Percentiles rank a stretch among this genome's conserved stretches.
These are phyloP conservation scores for Hyaloperonospora brassicae DNA, from an alignment of 352 stramenopile genomes.

Conservation along the genomic window DNA sequence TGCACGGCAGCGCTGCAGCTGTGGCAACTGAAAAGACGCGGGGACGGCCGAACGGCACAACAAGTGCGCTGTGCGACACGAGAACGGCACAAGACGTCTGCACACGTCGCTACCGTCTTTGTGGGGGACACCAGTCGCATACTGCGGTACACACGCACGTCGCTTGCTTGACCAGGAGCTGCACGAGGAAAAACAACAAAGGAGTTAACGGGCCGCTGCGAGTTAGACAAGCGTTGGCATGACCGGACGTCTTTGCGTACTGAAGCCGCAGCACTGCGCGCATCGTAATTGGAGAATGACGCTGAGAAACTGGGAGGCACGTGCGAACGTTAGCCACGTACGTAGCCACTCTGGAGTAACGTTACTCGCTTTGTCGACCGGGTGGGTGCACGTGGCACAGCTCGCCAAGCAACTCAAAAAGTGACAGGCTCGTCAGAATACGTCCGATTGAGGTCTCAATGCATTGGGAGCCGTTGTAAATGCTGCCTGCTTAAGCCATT, in stretches of 20 bases:
- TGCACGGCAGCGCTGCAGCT: slow-evolving; percentile 7
- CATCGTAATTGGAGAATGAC: too few relatives aligned
- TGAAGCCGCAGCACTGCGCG: too few relatives aligned
- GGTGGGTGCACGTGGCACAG: too few relatives aligned
- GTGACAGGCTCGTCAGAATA: too few relatives aligned
- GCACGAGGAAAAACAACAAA: not conserved
- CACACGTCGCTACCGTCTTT: not conserved
- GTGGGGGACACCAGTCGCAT: not conserved
- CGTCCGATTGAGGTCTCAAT: too few relatives aligned
- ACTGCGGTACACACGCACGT: slow-evolving; percentile 12
- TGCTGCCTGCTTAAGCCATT: slow-evolving; percentile 5
- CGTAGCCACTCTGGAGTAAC: too few relatives aligned
- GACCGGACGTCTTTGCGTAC: too few relatives aligned
- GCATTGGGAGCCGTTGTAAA: slow-evolving; percentile 11
- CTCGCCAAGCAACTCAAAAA: too few relatives aligned
- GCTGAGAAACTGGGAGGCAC: too few relatives aligned
- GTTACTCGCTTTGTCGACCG: too few relatives aligned
- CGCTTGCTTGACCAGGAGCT: slow-evolving; percentile 18
- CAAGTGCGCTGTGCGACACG: slow-evolving; percentile 6
- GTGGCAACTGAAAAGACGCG: slow-evolving; percentile 4
- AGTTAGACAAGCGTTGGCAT: too few relatives aligned
- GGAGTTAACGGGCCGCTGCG: not conserved
- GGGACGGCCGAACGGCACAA: slow-evolving; percentile 4
- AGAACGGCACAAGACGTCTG: not conserved
- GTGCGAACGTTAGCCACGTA: too few relatives aligned